These are phyloP conservation scores for Lyophyllum atratum DNA, from an alignment of 768 basidiomycete genomes.

Conservation along the genomic window DNA sequence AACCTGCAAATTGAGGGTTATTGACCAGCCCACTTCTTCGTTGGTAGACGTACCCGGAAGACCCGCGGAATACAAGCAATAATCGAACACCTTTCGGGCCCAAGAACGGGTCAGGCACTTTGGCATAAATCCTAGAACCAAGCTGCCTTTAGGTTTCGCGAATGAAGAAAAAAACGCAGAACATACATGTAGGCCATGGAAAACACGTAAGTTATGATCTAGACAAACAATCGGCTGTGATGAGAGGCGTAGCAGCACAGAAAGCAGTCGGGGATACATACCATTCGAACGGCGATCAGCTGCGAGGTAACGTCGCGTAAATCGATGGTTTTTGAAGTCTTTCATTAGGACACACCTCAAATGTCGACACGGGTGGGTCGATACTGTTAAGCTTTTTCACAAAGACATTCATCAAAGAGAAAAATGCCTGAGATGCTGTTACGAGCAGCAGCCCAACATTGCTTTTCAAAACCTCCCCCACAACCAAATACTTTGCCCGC, in stretches of 20 bases:
- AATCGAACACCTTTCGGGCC: constrained; percentile 71
- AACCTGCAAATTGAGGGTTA: not conserved
- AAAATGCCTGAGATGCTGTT: constrained; percentile 56
- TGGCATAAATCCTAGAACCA: constrained; percentile 35
- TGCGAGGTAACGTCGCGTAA: constrained; percentile 19
- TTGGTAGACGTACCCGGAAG: constrained; percentile 52
- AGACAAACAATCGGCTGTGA: not conserved
- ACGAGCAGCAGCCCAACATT: constrained; percentile 68
- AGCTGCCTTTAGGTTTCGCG: not conserved
- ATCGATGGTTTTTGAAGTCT: not conserved
- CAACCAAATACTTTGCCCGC: not conserved
- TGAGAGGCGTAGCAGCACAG: not conserved
- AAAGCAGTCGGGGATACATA: constrained; percentile 20
- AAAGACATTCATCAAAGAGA: constrained; percentile 59
- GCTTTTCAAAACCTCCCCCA: constrained; percentile 12
- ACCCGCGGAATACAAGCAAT: constrained; percentile 58
- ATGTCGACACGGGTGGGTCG: constrained; percentile 56
- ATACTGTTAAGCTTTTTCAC: constrained; percentile 64
- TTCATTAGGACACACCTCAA: constrained; percentile 42
- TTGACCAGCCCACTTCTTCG: not conserved
- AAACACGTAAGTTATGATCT: constrained; percentile 55
- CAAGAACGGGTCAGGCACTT: constrained; percentile 54
- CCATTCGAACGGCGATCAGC: constrained; percentile 64
- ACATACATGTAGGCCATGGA: constrained; percentile 53
- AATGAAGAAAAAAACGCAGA: not conserved